Evolutionary conservation across 2,329 filamentous ascomycete genomes (phyloP), one percentile per base, ranked within the genome.

Genomic region (Colletotrichum siamense): DNA sequence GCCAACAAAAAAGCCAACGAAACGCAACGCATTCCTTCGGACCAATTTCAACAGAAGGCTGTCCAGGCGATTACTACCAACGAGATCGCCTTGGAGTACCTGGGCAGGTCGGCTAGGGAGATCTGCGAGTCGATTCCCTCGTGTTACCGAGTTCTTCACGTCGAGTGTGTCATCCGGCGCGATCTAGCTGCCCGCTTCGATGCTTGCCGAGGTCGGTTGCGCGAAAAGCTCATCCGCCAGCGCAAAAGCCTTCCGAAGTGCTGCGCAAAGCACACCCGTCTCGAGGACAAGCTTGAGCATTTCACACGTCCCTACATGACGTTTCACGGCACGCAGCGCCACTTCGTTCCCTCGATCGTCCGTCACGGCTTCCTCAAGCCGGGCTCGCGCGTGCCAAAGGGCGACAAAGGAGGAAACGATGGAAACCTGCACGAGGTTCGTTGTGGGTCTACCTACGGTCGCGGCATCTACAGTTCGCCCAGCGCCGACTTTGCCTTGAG

Each of bases 391-490:
- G 57, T 80, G 15, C 66, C 70, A n/a, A 18, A 39, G 4, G 36
- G 36, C 15, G 4, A 39, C 36, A 39, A 39, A 18, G 32, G 32
- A 66, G 24, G 36, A 66, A 15, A 49, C 7, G 8, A 49, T 32
- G 28, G 16, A 66, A 71, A 52, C 16, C 9, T 74, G 6, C 80
- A 84, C 36, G 72, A 70, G 10, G 78, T 85, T 15, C 79, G 80
- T n/a, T 85, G 83, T 69, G 85, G 87, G 13, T 81, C 83, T 24
- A 84, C 83, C 2, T 88, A 85, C 74, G 83, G 86, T 10, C 79
- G 80, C 1, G 87, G 87, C 4, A 86, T 89, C 73, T 89, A 88
- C 80, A 86, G 85, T 28, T 88, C 86, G 6, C 86, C 86, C 4
- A 79, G 81, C n/a, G 76, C 86, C 3, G 79, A 79, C 6, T 88